These are phyloP conservation scores for Cardiosporidium cionae DNA, from an alignment of 169 alveolate species.

Conservation along the genomic window DNA sequence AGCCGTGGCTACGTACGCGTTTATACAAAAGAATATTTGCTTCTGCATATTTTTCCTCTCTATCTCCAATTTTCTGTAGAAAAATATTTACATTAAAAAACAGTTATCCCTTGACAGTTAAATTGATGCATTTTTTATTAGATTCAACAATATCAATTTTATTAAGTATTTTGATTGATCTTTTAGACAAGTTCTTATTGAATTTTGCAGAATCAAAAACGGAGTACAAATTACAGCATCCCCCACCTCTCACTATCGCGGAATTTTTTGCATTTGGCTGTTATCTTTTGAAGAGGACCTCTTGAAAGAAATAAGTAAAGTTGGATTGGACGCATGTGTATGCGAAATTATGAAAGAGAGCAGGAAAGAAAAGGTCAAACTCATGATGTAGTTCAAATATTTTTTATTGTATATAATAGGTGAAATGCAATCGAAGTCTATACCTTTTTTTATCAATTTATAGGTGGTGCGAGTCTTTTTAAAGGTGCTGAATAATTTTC, in stretches of 20 bases:
- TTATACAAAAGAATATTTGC: too few species aligned
- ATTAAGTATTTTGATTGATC: too few species aligned
- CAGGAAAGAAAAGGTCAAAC: slow-evolving; percentile 23
- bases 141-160: too few species aligned
- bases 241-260: slow-evolving; percentile 5
- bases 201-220: too few species aligned
- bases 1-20: too few species aligned
- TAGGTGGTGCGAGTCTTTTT: slow-evolving; percentile 24
- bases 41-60: too few species aligned
- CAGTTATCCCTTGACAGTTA: too few species aligned
- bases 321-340: background rate
- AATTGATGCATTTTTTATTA: too few species aligned
- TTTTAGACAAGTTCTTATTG: too few species aligned
- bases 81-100: too few species aligned
- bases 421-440: background rate
- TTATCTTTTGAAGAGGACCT: slow-evolving; percentile 7
- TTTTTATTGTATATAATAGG: background rate
- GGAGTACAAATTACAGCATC: too few species aligned
- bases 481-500: slow-evolving; percentile 7
- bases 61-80: too few species aligned
- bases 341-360: slow-evolving; percentile 15
- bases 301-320: background rate
- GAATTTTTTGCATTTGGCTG: slow-evolving; percentile 33
- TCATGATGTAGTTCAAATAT: background rate
- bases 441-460: background rate